phyloP scores from a whole-genome alignment of 2,329 filamentous ascomycete genomes.

The Xylariaceae sp. region DNA sequence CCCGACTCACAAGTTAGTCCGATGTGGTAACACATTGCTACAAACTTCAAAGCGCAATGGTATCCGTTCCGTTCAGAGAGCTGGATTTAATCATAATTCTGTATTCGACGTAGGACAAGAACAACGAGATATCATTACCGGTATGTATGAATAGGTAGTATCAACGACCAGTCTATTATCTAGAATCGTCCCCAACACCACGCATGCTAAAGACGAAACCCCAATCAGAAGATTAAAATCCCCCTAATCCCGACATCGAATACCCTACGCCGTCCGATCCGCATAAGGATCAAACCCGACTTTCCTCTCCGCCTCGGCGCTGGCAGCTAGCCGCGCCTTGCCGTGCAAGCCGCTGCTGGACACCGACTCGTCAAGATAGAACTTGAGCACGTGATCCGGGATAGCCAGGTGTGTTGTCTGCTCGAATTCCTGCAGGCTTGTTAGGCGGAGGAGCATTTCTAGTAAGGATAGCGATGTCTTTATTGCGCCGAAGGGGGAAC shows the following conservation, averaged over 20 bases:
- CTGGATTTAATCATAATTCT: too few species aligned
- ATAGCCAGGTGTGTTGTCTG: slow-evolving; percentile 86
- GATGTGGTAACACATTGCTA: too few species aligned
- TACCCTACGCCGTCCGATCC: slow-evolving; percentile 31
- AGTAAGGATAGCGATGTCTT: slow-evolving; percentile 66
- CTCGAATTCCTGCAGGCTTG: slow-evolving; percentile 86
- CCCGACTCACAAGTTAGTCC: too few species aligned
- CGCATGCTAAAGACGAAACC: neutral
- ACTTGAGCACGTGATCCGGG: slow-evolving; percentile 81
- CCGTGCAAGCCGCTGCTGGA: slow-evolving; percentile 50
- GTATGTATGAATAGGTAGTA: neutral
- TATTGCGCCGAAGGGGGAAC: slow-evolving; percentile 50
- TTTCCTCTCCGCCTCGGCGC: slow-evolving; percentile 44
- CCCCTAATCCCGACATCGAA: too few species aligned
- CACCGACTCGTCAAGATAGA: slow-evolving; percentile 66
- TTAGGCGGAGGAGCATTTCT: slow-evolving; percentile 81
- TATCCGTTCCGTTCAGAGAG: too few species aligned
- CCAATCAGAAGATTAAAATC: neutral
- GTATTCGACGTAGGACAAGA: too few species aligned
- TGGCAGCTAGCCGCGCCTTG: slow-evolving; percentile 42
- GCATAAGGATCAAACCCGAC: slow-evolving; percentile 56
- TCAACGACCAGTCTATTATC: neutral
- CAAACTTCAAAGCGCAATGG: neutral
- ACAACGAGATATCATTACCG: too few species aligned
- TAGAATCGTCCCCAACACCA: neutral